Evolutionary conservation across 2,329 filamentous ascomycete genomes (phyloP).

Genomic region (Claviceps sp.): DNA sequence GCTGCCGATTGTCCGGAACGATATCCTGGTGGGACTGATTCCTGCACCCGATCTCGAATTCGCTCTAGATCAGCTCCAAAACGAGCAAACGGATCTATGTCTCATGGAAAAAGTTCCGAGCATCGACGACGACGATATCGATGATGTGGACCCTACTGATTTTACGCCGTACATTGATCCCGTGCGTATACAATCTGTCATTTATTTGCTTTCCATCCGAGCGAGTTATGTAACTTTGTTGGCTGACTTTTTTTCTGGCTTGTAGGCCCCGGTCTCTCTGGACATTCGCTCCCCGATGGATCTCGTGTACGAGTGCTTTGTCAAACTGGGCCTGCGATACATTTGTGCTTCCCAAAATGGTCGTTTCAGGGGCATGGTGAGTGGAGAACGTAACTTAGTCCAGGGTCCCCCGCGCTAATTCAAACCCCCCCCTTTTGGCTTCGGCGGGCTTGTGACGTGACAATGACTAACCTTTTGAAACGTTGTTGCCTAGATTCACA

Average conservation of each 20-base stretch:
- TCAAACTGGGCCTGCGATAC: slow-evolving; percentile 83
- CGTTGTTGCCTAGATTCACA: slow-evolving; percentile 52
- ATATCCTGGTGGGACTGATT: slow-evolving; percentile 75
- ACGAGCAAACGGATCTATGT: slow-evolving; percentile 63
- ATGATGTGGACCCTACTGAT: slow-evolving; percentile 55
- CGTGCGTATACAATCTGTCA: slow-evolving; percentile 28
- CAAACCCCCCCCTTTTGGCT: too few relatives aligned
- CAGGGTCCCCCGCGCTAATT: too few relatives aligned
- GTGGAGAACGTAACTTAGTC: slow-evolving; percentile 15
- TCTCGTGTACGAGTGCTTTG: slow-evolving; percentile 90
- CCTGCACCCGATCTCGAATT: slow-evolving; percentile 90
- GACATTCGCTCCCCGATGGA: slow-evolving; percentile 89
- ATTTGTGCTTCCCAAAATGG: slow-evolving; percentile 81
- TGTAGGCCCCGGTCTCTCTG: slow-evolving; percentile 68
- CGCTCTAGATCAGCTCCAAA: slow-evolving; percentile 69
- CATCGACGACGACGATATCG: slow-evolving; percentile 51
- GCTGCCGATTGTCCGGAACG: slow-evolving; percentile 69
- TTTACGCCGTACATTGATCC: slow-evolving; percentile 89
- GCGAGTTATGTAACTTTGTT: neutral
- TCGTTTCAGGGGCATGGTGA: slow-evolving; percentile 74
- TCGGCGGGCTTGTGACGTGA: too few relatives aligned
- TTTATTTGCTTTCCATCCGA: neutral
- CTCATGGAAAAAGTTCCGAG: slow-evolving; percentile 61
- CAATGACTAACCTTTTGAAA: neutral
- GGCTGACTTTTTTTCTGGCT: slow-evolving; percentile 7